phyloP scores from a whole-genome alignment of 148 eudicot genomes.

The Heliosperma pusillum region DNA sequence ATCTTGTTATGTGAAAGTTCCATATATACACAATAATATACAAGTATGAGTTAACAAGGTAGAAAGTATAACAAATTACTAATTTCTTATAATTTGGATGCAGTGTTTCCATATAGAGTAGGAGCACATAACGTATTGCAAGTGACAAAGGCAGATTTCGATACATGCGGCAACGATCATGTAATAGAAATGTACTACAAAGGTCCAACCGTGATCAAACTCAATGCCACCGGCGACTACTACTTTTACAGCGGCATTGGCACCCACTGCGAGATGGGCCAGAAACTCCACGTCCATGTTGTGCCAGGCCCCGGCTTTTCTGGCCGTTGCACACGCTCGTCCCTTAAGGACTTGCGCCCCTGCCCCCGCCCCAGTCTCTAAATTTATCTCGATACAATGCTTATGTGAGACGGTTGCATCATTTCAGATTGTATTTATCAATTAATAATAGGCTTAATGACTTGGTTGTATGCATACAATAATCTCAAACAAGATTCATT shows the following conservation, averaged over 20 bases:
- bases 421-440: not conserved
- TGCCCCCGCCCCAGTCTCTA: not conserved
- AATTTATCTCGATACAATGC: not conserved
- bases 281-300: conserved; percentile 52
- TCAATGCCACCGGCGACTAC: conserved; percentile 42
- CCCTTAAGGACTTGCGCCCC: not conserved
- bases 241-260: conserved; percentile 55
- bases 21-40: no score
- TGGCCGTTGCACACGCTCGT: conserved; percentile 18
- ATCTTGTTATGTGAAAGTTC: no score
- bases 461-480: not conserved
- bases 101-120: conserved; percentile 53
- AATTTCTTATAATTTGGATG: not conserved
- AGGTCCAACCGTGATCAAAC: conserved; percentile 40
- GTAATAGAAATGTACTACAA: conserved; percentile 18
- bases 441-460: not conserved
- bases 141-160: conserved; percentile 39
- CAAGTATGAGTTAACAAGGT: no score
- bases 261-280: conserved; percentile 54
- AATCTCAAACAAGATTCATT: not conserved
- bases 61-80: no score
- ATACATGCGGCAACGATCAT: conserved; percentile 31
- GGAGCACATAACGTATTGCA: conserved; percentile 50
- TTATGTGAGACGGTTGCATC: not conserved
- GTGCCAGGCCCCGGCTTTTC: conserved; percentile 30